A percentile compares a stretch with the other conserved stretches of the same genome.
These are phyloP conservation scores for Eucalyptus victrix DNA, from an alignment of 345 rosid species.

Conservation along the genomic window DNA sequence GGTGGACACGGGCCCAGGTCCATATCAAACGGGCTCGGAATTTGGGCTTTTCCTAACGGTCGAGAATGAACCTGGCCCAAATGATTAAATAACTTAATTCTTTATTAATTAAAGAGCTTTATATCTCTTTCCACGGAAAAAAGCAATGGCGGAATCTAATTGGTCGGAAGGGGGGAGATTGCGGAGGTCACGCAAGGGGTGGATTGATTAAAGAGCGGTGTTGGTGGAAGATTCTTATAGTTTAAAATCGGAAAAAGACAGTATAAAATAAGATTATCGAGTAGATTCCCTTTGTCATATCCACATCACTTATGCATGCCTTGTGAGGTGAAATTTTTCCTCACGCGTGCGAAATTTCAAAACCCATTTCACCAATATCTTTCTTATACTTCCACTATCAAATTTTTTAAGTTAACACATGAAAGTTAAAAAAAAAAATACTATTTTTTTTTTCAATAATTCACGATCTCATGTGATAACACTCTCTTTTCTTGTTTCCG, in stretches of 20 bases:
- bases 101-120: not conserved
- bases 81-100: not conserved
- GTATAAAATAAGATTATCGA: not conserved
- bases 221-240: not conserved
- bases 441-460: not conserved
- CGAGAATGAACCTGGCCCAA: not conserved
- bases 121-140: not conserved
- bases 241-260: not conserved
- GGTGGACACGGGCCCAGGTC: not conserved
- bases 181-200: not conserved
- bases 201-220: not conserved
- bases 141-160: not conserved
- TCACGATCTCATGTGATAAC: not conserved
- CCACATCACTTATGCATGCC: not conserved
- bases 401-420: not conserved
- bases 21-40: not conserved
- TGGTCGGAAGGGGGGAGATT: not conserved
- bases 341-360: not conserved
- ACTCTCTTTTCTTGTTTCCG: not conserved
- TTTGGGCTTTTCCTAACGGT: not conserved
- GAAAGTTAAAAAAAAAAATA: not conserved
- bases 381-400: not conserved
- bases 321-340: not conserved
- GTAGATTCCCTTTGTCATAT: not conserved
- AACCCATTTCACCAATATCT: not conserved